Percentiles rank a stretch among this genome's conserved stretches.
These are phyloP conservation scores for Penicillium brevicompactum DNA, from an alignment of 2,329 filamentous ascomycete species.

Conservation along the genomic window DNA sequence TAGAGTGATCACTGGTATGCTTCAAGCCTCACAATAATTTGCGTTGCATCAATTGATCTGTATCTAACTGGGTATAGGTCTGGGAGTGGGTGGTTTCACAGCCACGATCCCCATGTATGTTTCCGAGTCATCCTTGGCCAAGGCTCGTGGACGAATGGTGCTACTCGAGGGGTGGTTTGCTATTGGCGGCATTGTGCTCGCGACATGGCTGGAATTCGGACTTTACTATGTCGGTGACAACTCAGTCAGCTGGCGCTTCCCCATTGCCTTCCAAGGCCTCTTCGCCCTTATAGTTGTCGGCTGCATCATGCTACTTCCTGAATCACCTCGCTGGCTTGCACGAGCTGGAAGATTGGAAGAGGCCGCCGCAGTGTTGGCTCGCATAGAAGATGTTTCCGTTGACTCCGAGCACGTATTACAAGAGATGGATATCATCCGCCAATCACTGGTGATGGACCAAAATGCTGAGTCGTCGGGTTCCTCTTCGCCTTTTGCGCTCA, in stretches of 20 bases:
- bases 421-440: conserved; percentile 43
- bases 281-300: conserved; percentile 35
- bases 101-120: conserved; percentile 29
- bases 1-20: conserved; percentile 19
- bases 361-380: conserved; percentile 49
- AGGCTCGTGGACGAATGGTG: conserved; percentile 21
- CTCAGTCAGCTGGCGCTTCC: conserved; percentile 31
- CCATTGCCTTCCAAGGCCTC: conserved; percentile 35
- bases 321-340: conserved; percentile 57
- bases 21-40: neutral
- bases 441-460: conserved; percentile 39
- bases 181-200: conserved; percentile 23
- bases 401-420: conserved; percentile 49
- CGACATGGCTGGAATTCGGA: conserved; percentile 45
- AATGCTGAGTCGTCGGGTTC: conserved; percentile 8
- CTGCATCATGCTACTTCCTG: conserved; percentile 43
- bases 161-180: conserved; percentile 22
- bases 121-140: conserved; percentile 19
- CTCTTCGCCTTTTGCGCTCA: conserved; percentile 22
- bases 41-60: neutral
- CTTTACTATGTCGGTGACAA: conserved; percentile 41
- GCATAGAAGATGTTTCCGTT: conserved; percentile 47
- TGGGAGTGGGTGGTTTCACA: conserved; percentile 28
- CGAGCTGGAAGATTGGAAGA: conserved; percentile 52
- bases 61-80: conserved; percentile 9